Conservation (phyloP, 495 filamentous ascomycete species). For the Achaetomiella virescens region DNA sequence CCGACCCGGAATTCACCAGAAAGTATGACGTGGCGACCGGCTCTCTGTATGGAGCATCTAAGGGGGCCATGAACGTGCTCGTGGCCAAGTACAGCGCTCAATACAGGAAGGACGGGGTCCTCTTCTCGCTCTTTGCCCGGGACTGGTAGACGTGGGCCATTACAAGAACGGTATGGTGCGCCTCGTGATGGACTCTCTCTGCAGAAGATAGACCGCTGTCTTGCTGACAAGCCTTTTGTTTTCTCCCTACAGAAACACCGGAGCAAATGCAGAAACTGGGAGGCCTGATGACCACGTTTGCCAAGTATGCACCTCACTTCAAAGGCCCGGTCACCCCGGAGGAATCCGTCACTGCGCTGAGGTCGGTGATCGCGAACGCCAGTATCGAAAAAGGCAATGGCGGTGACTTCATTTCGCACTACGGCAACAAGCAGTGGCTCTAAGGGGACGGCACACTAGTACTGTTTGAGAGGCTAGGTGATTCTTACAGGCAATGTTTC, state of each 20-base stretch:
- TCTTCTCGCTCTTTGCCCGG: constrained; percentile 49
- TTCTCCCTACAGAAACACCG: constrained; percentile 29
- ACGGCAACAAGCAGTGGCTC: constrained; percentile 49
- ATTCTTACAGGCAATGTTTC: too few relatives aligned
- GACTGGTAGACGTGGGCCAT: constrained; percentile 38
- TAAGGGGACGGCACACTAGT: constrained; percentile 1
- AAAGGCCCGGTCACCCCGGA: constrained; percentile 40
- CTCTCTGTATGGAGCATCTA: constrained; percentile 33
- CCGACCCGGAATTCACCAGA: constrained; percentile 31
- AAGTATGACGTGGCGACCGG: constrained; percentile 22
- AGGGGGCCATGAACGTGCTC: constrained; percentile 41
- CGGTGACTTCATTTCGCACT: constrained; percentile 50
- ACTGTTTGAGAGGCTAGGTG: too few relatives aligned
- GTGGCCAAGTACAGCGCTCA: constrained; percentile 44
- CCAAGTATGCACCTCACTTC: constrained; percentile 43
- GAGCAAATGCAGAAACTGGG: constrained; percentile 30
- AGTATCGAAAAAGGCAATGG: constrained; percentile 45
- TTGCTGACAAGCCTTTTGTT: constrained; percentile 2
- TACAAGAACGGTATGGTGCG: constrained; percentile 19
- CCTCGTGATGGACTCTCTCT: neutral
- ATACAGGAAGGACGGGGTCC: constrained; percentile 45
- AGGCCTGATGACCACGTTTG: constrained; percentile 33
- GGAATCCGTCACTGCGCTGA: constrained; percentile 35
- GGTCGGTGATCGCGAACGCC: constrained; percentile 36
- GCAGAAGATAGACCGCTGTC: neutral